Evolutionary conservation across 1,284 basidiomycete species (phyloP).

Genomic region (Leccinum solheimii): DNA sequence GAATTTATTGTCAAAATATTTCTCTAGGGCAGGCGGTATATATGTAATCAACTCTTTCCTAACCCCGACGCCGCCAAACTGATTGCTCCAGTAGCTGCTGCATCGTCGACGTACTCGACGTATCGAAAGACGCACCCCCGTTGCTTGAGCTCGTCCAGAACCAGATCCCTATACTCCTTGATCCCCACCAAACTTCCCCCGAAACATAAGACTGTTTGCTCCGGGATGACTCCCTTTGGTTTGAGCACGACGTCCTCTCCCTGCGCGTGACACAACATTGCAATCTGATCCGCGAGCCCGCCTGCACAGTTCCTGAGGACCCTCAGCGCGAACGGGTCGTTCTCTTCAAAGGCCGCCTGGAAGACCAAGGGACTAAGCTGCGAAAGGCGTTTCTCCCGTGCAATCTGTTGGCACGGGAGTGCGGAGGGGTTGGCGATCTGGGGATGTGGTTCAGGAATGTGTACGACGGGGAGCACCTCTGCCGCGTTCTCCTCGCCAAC

Average conservation of each 20-base stretch:
- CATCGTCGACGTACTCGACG: slow-evolving; percentile 66
- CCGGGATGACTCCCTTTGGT: slow-evolving; percentile 49
- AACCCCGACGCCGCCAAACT: slow-evolving; percentile 38
- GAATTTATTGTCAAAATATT: slow-evolving; percentile 17
- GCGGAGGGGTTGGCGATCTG: slow-evolving; percentile 9
- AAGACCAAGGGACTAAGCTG: slow-evolving; percentile 73
- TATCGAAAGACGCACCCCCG: slow-evolving; percentile 62
- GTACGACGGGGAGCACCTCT: slow-evolving; percentile 62
- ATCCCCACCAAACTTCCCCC: slow-evolving; percentile 72
- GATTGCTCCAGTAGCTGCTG: slow-evolving; percentile 62
- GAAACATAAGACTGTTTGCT: slow-evolving; percentile 63
- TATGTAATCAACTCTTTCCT: not conserved
- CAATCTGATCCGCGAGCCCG: slow-evolving; percentile 61
- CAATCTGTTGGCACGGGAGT: slow-evolving; percentile 39
- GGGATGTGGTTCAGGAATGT: slow-evolving; percentile 49
- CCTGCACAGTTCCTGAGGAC: slow-evolving; percentile 55
- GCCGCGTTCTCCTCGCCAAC: slow-evolving; percentile 51
- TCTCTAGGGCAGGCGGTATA: slow-evolving; percentile 31
- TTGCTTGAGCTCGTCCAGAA: slow-evolving; percentile 56
- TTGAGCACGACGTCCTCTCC: slow-evolving; percentile 27
- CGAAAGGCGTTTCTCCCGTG: slow-evolving; percentile 72
- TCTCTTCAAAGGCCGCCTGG: slow-evolving; percentile 62
- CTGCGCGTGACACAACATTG: slow-evolving; percentile 49
- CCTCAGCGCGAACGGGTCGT: slow-evolving; percentile 57
- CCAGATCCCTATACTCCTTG: slow-evolving; percentile 55